A percentile compares a stretch with the other conserved stretches of the same genome.
phyloP scores from a whole-genome alignment of 139 green algal genomes.

The Chlorella sp. region DNA sequence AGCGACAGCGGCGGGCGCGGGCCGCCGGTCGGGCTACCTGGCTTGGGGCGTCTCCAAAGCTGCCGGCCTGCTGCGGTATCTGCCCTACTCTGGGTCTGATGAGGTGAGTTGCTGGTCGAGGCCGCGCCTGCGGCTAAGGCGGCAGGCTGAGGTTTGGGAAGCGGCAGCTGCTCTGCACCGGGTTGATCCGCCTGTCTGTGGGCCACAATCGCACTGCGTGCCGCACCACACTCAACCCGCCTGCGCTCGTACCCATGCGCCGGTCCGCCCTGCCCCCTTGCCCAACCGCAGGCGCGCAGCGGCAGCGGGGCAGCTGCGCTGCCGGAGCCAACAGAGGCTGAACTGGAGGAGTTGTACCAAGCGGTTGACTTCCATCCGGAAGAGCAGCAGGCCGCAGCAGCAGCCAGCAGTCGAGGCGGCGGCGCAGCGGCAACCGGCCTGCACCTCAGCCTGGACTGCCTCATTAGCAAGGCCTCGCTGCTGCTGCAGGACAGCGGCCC shows the following conservation, averaged over 20 bases:
- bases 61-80: conserved; percentile 45
- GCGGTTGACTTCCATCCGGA: conserved; percentile 53
- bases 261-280: neutral
- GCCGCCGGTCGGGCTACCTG: conserved; percentile 32
- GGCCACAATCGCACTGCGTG: no score
- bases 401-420: neutral
- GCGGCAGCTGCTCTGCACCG: no score
- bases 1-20: neutral
- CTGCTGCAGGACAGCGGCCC: conserved; percentile 25
- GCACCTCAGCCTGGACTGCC: conserved; percentile 26
- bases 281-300: neutral
- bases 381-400: conserved; percentile 5
- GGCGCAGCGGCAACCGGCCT: neutral
- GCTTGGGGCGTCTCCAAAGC: conserved; percentile 44
- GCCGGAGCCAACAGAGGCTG: conserved; percentile 38
- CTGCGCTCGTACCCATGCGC: neutral
- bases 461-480: conserved; percentile 4
- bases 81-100: conserved; percentile 14
- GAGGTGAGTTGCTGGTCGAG: conserved; percentile 6
- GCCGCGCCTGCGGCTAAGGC: no score
- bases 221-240: no score
- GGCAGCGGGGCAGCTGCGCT: neutral
- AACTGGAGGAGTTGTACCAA: conserved; percentile 51
- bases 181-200: no score
- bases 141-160: no score